Conservation (phyloP, 2,329 filamentous ascomycete species). For the Botryotinia calthae region DNA sequence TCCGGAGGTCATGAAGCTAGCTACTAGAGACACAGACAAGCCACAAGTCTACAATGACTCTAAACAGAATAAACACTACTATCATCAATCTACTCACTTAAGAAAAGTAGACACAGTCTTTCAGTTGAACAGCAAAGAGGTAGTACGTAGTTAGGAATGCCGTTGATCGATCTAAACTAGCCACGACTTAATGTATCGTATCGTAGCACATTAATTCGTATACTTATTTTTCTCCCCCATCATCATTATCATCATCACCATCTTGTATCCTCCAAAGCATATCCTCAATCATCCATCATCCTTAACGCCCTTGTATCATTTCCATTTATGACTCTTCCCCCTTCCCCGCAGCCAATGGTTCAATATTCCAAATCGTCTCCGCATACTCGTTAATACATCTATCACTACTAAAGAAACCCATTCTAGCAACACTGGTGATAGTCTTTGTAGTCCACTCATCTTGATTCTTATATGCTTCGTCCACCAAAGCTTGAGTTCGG, state of each 20-base stretch:
- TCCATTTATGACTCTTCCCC: neutral
- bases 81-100: neutral
- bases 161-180: neutral
- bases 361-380: slow-evolving; percentile 94
- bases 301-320: neutral
- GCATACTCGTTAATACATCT: slow-evolving; percentile 97
- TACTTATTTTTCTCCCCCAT: neutral
- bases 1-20: neutral
- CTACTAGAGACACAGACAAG: neutral
- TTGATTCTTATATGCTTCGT: slow-evolving; percentile 87
- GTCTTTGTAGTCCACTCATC: slow-evolving; percentile 90
- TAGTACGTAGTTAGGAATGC: neutral
- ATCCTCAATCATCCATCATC: neutral
- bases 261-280: neutral
- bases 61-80: neutral
- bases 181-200: neutral
- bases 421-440: slow-evolving; percentile 82
- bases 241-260: neutral
- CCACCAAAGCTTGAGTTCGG: slow-evolving; percentile 85
- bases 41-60: neutral
- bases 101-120: neutral
- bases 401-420: slow-evolving; percentile 97
- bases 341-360: slow-evolving; percentile 52
- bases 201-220: neutral
- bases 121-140: neutral